Base-by-base conservation (phyloP, 2,329 filamentous ascomycete species). In the Claviceps quebecensis region DNA sequence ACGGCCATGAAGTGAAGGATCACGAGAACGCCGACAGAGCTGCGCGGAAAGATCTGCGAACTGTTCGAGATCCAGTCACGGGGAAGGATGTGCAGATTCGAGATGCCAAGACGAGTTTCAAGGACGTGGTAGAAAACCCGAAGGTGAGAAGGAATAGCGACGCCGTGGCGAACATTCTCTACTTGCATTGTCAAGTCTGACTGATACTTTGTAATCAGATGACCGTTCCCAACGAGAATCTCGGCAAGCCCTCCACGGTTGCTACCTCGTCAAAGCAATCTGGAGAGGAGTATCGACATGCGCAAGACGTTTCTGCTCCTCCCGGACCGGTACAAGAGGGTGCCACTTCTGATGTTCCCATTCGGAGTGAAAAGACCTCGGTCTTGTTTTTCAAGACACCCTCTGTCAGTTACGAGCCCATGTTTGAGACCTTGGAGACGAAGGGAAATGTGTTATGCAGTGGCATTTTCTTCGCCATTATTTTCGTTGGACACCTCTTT, bases 331-430 rank as follows among this genome's bases (percentile, higher is more conserved):
- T 95, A 19, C 82, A 83, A 16, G 77, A 83, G 52, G 87, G 88
- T 23, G 81, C 84, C 37, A 97, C 91, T 0, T 90, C 87, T 26
- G 93, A 97, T 67, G 89, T 97, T 1, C 93, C 93, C 3, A 95
- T 97, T 53, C 86, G 90, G 62, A 91, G 90, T 60, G 91, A 97
- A 64, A 96, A 93, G 76, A 97, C 93, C 3, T 96, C 95, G 56
- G 83, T 97, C 17, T 76, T 96, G 34, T 97, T 97, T 67, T 91
- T 96, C 66, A 91, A 93, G 16, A 97, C 91, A 0, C 91, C 91
- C 0, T 86, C 85, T 0, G 78, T 95, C 57, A 88, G 84, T 70
- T 95, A 88, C 63, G 87, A 95, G 66, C 88, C 90, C 4, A 95
- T 89, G 77, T 96, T 86, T 64, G 78, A 74, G 19, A 68, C 78